These are phyloP conservation scores for Aspergillus viridinutans DNA, from an alignment of 2,329 filamentous ascomycete genomes.

Conservation along the genomic window DNA sequence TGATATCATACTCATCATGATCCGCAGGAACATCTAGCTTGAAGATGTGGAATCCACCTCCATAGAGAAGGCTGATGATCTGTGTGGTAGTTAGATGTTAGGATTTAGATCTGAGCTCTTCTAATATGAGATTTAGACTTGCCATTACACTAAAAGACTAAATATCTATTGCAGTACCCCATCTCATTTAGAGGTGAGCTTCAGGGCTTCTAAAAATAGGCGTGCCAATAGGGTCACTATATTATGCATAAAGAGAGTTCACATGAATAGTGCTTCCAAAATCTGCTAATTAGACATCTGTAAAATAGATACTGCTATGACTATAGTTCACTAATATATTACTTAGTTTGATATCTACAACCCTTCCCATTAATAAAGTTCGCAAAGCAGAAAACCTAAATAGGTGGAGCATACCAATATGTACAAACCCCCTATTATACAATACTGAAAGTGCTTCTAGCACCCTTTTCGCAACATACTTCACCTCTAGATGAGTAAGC, in stretches of 20 bases:
- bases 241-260: constrained; percentile 7
- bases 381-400: not conserved
- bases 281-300: constrained; percentile 17
- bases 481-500: not conserved
- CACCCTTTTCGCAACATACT: constrained; percentile 11
- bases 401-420: constrained; percentile 11
- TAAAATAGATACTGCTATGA: constrained; percentile 6
- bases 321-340: constrained; percentile 18
- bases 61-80: constrained; percentile 17
- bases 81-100: not conserved
- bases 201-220: constrained; percentile 18
- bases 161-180: constrained; percentile 20
- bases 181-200: constrained; percentile 16
- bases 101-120: not conserved
- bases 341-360: constrained; percentile 18
- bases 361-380: not conserved
- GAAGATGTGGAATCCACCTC: constrained; percentile 16
- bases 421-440: constrained; percentile 13
- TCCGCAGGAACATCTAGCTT: constrained; percentile 15
- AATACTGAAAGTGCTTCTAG: constrained; percentile 11
- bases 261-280: constrained; percentile 11
- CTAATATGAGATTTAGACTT: not conserved
- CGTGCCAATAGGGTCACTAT: constrained; percentile 12
- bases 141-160: constrained; percentile 21
- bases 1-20: constrained; percentile 17